A percentile compares a stretch with the other conserved stretches of the same genome.
These are phyloP conservation scores for Wallacemonas sp. DNA, from an alignment of 208 protist species.

Conservation along the genomic window DNA sequence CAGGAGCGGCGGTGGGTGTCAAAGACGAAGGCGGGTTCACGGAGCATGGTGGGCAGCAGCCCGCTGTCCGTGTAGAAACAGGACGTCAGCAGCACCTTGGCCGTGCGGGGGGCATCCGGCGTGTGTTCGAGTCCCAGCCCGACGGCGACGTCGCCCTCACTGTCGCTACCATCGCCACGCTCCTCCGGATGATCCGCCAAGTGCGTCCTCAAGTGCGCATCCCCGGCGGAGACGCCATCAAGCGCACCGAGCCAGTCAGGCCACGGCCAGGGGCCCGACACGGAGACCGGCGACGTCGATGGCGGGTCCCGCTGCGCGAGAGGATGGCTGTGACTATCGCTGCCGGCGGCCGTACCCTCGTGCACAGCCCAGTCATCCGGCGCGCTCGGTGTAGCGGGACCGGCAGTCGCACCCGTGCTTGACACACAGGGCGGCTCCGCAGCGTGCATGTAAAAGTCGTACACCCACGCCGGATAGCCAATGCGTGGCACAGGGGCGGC, in stretches of 20 bases:
- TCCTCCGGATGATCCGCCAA: no score
- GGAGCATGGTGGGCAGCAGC: slow-evolving; percentile 14
- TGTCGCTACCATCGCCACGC: no score
- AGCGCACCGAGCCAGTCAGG: background rate
- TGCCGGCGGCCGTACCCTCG: no score
- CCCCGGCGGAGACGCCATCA: no score
- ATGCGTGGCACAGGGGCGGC: background rate
- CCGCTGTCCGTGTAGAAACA: slow-evolving; percentile 4
- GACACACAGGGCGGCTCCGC: background rate
- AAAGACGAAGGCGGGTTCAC: slow-evolving; percentile 25
- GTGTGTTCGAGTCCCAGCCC: background rate
- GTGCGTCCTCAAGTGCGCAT: no score
- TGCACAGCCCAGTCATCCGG: no score
- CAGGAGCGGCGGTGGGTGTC: slow-evolving; percentile 21
- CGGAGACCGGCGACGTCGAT: background rate
- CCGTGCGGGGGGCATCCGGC: background rate
- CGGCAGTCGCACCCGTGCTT: no score
- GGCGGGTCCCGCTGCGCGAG: background rate
- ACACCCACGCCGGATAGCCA: slow-evolving; percentile 3
- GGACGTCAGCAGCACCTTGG: slow-evolving; percentile 8
- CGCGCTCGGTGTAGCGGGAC: no score
- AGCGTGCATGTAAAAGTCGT: background rate
- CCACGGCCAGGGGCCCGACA: background rate
- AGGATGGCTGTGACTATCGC: no score
- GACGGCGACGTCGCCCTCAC: background rate